Conservation (phyloP, 306 rosid genomes). For the Prosopis cineraria region DNA sequence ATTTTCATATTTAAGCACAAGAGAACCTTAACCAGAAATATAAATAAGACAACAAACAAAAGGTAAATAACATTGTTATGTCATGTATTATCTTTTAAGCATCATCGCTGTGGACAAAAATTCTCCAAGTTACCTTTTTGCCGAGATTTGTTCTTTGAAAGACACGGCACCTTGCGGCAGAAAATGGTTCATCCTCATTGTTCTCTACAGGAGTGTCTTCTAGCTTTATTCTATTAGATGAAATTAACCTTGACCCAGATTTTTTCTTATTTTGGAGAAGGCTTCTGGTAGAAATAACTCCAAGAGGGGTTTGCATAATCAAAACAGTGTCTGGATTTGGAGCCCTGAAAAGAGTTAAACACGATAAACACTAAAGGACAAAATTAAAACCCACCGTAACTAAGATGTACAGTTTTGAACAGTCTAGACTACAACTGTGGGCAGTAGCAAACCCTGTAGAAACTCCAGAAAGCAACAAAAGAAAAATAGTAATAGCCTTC, state of each 20-base stretch:
- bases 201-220: conserved; percentile 65
- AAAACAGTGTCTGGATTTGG: conserved; percentile 97
- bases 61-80: neutral
- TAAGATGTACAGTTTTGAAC: neutral
- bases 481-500: conserved; percentile 7
- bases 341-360: conserved; percentile 68
- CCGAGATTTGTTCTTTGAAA: conserved; percentile 68
- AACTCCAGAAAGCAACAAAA: conserved; percentile 6
- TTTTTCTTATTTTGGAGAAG: conserved; percentile 84
- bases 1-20: conserved; percentile 29
- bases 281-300: conserved; percentile 89
- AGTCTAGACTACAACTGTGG: conserved; percentile 18
- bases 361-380: conserved; percentile 36
- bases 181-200: conserved; percentile 71
- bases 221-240: conserved; percentile 62
- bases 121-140: conserved; percentile 68
- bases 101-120: conserved; percentile 13
- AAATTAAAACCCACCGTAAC: conserved; percentile 4
- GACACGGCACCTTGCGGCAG: conserved; percentile 87
- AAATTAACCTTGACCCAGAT: conserved; percentile 85
- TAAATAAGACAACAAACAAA: conserved; percentile 3
- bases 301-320: conserved; percentile 89
- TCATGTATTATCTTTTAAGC: conserved; percentile 31
- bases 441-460: neutral
- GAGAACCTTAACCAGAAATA: conserved; percentile 5